A percentile compares a stretch with the other conserved stretches of the same genome.
Evolutionary conservation across 805 yeast species (phyloP).

Genomic region (Kodamaea kaohsiungensis): DNA sequence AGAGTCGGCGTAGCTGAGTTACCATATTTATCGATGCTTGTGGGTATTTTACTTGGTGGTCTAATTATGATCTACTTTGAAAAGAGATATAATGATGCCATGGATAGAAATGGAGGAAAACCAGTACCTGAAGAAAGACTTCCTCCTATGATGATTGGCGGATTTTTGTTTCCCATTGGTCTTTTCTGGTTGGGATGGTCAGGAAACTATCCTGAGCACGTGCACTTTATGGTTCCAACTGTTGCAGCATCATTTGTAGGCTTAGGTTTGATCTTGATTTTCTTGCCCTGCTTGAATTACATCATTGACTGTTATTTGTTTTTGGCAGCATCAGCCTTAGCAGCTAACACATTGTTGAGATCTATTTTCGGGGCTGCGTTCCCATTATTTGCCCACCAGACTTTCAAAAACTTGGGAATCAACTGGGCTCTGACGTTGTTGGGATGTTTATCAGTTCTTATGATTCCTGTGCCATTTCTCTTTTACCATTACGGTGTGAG

Average conservation of each 20-base stretch:
- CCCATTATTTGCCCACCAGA: slow-evolving; percentile 56
- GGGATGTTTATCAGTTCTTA: slow-evolving; percentile 50
- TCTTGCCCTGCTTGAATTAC: slow-evolving; percentile 70
- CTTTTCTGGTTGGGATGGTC: slow-evolving; percentile 88
- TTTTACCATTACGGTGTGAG: slow-evolving; percentile 49
- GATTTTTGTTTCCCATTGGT: slow-evolving; percentile 71
- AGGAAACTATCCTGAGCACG: slow-evolving; percentile 66
- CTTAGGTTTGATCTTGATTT: slow-evolving; percentile 62
- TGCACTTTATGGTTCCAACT: slow-evolving; percentile 63
- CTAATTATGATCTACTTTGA: slow-evolving; percentile 55
- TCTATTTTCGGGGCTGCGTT: slow-evolving; percentile 60
- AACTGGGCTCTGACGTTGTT: slow-evolving; percentile 57
- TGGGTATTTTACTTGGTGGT: slow-evolving; percentile 69
- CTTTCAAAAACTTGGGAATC: slow-evolving; percentile 50
- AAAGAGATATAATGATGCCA: slow-evolving; percentile 36
- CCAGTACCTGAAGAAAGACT: slow-evolving; percentile 33
- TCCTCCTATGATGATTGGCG: slow-evolving; percentile 75
- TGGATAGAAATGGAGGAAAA: slow-evolving; percentile 50
- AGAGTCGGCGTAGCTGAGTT: slow-evolving; percentile 61
- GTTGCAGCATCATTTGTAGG: slow-evolving; percentile 56
- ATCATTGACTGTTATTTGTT: slow-evolving; percentile 69
- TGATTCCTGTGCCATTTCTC: slow-evolving; percentile 58
- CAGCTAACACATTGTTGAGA: slow-evolving; percentile 61
- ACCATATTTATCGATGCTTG: slow-evolving; percentile 75
- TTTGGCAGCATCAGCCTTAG: slow-evolving; percentile 66